phyloP scores from a whole-genome alignment of 106 monocot genomes.

The Acorus calamus region DNA sequence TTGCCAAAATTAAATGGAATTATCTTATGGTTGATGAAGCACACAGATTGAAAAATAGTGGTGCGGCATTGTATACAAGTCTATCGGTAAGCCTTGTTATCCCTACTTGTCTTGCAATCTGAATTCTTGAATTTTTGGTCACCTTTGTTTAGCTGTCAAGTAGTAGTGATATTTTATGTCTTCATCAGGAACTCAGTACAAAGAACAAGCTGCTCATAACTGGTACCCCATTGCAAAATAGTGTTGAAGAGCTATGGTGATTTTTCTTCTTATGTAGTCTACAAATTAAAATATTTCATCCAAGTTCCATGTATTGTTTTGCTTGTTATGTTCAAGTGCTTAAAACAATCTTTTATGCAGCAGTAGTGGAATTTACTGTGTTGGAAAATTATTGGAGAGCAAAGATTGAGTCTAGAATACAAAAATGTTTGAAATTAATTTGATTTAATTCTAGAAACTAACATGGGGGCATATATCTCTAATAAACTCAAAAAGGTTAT shows the following conservation, averaged over 20 bases:
- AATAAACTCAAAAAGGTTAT: too few relatives aligned
- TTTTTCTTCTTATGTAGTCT: constrained; percentile 5
- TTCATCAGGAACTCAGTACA: constrained; percentile 82
- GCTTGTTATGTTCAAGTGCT: too few relatives aligned
- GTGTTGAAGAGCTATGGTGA: constrained; percentile 98
- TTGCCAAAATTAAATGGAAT: constrained; percentile 92
- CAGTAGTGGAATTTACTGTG: too few relatives aligned
- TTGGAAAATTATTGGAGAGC: too few relatives aligned
- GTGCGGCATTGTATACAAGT: constrained; percentile 77
- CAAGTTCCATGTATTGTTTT: not conserved
- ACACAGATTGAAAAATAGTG: constrained; percentile 90
- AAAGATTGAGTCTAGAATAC: too few relatives aligned
- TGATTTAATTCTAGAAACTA: too few relatives aligned
- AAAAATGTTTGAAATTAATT: too few relatives aligned
- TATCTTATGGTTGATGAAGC: constrained; percentile 99
- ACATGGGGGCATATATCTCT: too few relatives aligned
- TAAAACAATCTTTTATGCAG: too few relatives aligned
- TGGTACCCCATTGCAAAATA: constrained; percentile 95
- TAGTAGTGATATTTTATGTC: not conserved
- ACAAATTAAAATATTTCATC: not conserved
- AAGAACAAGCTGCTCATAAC: constrained; percentile 98
- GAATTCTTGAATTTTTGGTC: not conserved
- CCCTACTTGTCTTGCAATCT: not conserved
- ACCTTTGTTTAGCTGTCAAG: too few relatives aligned
- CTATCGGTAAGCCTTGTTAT: constrained; percentile 49